Evolutionary conservation across 352 stramenopile species (phyloP), one percentile per base, ranked within the genome.

Genomic region (Aphanomyces cochlioides): DNA sequence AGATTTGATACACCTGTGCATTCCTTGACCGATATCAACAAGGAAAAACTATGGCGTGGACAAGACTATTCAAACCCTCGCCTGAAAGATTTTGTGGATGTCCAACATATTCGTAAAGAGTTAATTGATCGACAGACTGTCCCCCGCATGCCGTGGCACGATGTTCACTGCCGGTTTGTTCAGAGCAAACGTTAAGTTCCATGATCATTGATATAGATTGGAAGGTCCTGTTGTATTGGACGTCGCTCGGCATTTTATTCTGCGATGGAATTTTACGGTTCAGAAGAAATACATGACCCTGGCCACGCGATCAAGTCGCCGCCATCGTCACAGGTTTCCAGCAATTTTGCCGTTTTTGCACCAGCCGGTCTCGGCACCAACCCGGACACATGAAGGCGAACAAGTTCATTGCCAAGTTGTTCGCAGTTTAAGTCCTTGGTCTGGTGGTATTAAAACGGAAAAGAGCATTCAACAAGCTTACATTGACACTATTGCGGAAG

Each of bases 381-480:
- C 58, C 50, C 36, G 47, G 13, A 36, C 17, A 13, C 28, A 15
- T 2, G 53, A 28, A 13, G 48, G 50, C 3, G 64, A 74, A 67
- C 17, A 37, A 15, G 67, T 59, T 17, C 66, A 75, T 39, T 61
- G 48, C 19, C 71, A 75, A 48, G 38, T 75, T 19, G 54, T 74
- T 5, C 69, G 72, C n/a, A 69, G 54, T 28, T 28, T 65, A 43
- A 64, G 60, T 47, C 53, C 54, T 37, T 76, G 72, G 72, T 76
- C 69, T 4, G 69, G 60, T 19, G 72, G 72, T 41, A 34, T 72
- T 28, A 66, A 66, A 56, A 71, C 76, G 4, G 78, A 87, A 67
- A 63, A 79, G 21, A 87, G 80, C 72, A 83, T 85, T 54, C 77
- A 83, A 39, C 58, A 75, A 43, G 74, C 77, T 4, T 83, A 83